Evolutionary conservation across 768 basidiomycete genomes (phyloP).

Genomic region (Mycena vulgaris): DNA sequence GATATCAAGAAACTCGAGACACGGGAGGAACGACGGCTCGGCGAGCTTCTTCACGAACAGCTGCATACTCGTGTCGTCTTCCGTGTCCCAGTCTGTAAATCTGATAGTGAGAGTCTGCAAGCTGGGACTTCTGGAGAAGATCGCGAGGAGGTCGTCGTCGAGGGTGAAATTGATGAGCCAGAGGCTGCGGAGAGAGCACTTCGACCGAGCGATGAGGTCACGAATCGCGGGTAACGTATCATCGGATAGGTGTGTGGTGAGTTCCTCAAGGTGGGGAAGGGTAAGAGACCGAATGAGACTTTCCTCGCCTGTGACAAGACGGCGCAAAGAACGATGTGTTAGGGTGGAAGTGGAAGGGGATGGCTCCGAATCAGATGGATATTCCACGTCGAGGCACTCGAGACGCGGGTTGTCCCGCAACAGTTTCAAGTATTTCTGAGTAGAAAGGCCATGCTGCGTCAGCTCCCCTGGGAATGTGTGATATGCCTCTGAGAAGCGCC

Average conservation of each 20-base stretch:
- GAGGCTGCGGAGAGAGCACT: constrained; percentile 22
- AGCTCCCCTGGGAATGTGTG: too few relatives aligned
- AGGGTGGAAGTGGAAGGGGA: background rate
- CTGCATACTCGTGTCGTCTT: background rate
- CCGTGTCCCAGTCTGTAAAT: background rate
- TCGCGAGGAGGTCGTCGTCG: background rate
- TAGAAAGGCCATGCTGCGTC: too few relatives aligned
- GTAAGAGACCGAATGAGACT: constrained; percentile 3
- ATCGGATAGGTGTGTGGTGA: too few relatives aligned
- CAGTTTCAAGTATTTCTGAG: constrained; percentile 9
- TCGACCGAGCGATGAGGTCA: constrained; percentile 9
- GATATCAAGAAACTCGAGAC: constrained; percentile 21
- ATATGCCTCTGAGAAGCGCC: constrained; percentile 8
- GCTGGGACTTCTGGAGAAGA: constrained; percentile 9
- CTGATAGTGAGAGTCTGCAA: background rate
- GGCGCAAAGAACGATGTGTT: constrained; percentile 10
- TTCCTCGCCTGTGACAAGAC: background rate
- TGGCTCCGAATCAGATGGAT: background rate
- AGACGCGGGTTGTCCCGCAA: constrained; percentile 11
- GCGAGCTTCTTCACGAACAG: constrained; percentile 10
- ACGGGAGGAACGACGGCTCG: constrained; percentile 28
- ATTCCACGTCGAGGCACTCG: constrained; percentile 9
- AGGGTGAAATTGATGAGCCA: constrained; percentile 10
- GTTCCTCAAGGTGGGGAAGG: too few relatives aligned
- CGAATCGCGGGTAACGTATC: too few relatives aligned